Evolutionary conservation across 1,284 basidiomycete genomes (phyloP), one percentile per base, ranked within the genome.

Genomic region (Pyrrhoderma noxium): DNA sequence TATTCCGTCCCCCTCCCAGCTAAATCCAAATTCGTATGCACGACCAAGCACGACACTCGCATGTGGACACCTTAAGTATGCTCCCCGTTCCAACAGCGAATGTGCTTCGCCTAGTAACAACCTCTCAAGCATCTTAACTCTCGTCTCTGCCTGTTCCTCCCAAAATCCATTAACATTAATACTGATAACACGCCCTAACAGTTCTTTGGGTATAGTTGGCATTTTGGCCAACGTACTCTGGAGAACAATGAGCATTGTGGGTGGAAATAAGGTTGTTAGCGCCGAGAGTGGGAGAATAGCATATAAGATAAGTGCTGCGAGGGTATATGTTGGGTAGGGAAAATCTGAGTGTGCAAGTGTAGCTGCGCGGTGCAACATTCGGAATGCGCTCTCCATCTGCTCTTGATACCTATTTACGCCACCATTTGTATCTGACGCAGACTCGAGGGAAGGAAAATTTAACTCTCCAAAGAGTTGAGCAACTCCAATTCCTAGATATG

Each of bases 31-130:
- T 64, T 97, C 94, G 69, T 92, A 94, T 3, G 87, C 80, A 64
- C 90, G 89, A 0, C 93, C 94, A 42, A 91, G 79, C 67, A 95
- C 96, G 75, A 93, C 94, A 63, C 94, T 91, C 0, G 94, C 93
- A 0, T 91, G 85, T 0, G 88, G 75, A 61, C 92, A 94, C 58
- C 86, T 81, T 39, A 96, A 77, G 64, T 80, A 94, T 0, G 93
- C 93, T 0, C 91, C 87, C 9, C 84, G 78, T 61, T 93, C 87
- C 40, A 96, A 76, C 50, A 78, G 74, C 21, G 72, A 71, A 4
- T 79, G 70, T 1, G 81, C 77, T 62, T 82, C 74, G 56, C 64
- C 62, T 38, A 70, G 62, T 11, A 31, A 31, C 23, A 71, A 60
- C 3, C 27, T 31, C 11, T 31, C 27, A 5, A 31, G 27, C 27